These are phyloP conservation scores for Rhizophlyctis rosea DNA, from an alignment of 192 early-diverging fungal species.

Conservation along the genomic window DNA sequence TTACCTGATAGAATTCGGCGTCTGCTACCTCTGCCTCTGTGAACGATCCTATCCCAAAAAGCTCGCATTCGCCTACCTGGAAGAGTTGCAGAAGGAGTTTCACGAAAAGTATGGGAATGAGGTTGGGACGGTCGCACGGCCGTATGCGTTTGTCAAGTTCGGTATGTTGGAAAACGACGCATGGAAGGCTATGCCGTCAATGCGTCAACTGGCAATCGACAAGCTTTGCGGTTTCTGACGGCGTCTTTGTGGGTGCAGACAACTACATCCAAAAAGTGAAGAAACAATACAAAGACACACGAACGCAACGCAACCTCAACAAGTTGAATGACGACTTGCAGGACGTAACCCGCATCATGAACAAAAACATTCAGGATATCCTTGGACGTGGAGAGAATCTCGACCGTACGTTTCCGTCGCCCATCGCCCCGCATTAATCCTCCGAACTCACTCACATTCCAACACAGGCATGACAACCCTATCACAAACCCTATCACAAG, in stretches of 20 bases:
- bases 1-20: slow-evolving; percentile 90
- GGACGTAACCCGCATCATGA: slow-evolving; percentile 98
- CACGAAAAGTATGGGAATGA: slow-evolving; percentile 89
- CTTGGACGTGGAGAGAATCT: slow-evolving; percentile 85
- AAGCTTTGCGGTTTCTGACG: no score
- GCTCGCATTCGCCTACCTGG: slow-evolving; percentile 92
- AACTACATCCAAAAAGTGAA: slow-evolving; percentile 99
- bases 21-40: slow-evolving; percentile 93
- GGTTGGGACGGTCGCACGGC: slow-evolving; percentile 79
- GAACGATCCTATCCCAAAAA: slow-evolving; percentile 83
- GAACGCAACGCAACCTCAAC: slow-evolving; percentile 85
- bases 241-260: slow-evolving; percentile 52
- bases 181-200: no score
- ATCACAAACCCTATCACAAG: slow-evolving; percentile 61
- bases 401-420: slow-evolving; percentile 56
- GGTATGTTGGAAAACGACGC: slow-evolving; percentile 52
- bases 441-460: slow-evolving; percentile 16
- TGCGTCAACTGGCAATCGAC: no score
- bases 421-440: slow-evolving; percentile 25
- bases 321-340: slow-evolving; percentile 94
- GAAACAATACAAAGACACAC: slow-evolving; percentile 91
- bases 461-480: slow-evolving; percentile 59
- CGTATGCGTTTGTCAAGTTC: slow-evolving; percentile 97
- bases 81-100: slow-evolving; percentile 94
- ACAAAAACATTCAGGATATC: slow-evolving; percentile 94